Conservation (phyloP, 2,329 filamentous ascomycete species). For the Penicillium psychrosexuale region DNA sequence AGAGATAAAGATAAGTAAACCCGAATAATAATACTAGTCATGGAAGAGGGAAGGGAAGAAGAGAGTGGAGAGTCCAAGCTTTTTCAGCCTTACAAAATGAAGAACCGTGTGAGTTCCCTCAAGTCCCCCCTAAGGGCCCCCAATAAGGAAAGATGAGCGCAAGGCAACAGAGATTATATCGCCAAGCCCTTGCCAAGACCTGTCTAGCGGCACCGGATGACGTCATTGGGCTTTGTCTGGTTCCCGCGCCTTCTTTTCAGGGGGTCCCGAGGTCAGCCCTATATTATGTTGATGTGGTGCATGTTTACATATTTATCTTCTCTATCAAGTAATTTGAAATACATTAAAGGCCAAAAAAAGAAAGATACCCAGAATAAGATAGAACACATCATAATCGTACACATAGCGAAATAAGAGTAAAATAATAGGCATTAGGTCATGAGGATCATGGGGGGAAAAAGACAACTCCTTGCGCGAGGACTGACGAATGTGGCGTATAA, state of each 20-base stretch:
- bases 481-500: constrained; percentile 3
- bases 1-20: neutral
- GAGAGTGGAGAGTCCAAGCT: neutral
- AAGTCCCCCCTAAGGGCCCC: no score
- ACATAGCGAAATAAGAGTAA: neutral
- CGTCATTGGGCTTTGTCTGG: neutral
- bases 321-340: neutral
- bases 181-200: neutral
- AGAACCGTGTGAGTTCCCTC: neutral
- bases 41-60: neutral
- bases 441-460: neutral
- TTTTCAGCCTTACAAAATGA: constrained; percentile 22
- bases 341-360: neutral
- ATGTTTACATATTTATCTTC: neutral
- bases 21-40: neutral
- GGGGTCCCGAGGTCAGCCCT: neutral
- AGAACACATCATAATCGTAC: neutral
- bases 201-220: neutral
- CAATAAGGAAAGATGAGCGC: neutral
- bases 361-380: neutral
- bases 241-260: no score
- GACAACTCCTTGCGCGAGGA: neutral
- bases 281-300: neutral
- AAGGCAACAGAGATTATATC: neutral
- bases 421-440: neutral